Evolutionary conservation across 441 rosid genomes (phyloP).

Genomic region (Corymbia calophylla): DNA sequence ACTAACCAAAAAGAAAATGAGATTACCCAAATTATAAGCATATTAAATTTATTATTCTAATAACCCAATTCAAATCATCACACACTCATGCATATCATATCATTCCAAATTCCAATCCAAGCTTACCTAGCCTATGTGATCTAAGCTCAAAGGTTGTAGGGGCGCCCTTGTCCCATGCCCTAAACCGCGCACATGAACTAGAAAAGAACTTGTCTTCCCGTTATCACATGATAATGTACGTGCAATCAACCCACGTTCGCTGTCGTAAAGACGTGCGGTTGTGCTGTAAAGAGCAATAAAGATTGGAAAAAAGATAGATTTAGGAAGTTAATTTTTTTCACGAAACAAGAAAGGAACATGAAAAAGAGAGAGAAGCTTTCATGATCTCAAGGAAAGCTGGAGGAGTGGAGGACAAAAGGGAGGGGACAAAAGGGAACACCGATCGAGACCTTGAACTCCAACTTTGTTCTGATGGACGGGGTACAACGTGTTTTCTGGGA

Average conservation of each 20-base stretch:
- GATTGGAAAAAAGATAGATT: neutral
- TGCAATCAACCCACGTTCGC: neutral
- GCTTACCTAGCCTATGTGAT: neutral
- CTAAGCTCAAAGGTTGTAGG: neutral
- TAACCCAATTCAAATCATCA: neutral
- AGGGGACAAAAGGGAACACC: slow-evolving; percentile 48
- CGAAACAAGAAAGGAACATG: neutral
- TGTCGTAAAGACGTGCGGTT: neutral
- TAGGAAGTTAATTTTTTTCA: neutral
- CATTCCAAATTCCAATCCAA: neutral
- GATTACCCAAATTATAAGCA: neutral
- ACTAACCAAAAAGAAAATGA: accelerated
- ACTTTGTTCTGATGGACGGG: neutral
- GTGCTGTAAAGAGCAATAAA: neutral
- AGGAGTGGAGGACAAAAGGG: slow-evolving; percentile 3
- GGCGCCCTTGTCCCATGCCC: neutral
- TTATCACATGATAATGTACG: neutral
- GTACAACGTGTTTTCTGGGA: slow-evolving; percentile 58
- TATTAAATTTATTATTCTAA: neutral
- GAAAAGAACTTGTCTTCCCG: neutral
- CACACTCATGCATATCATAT: neutral
- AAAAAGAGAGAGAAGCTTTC: neutral
- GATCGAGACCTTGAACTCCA: slow-evolving; percentile 18
- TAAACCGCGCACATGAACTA: neutral
- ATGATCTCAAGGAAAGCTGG: neutral